A percentile compares a stretch with the other conserved stretches of the same genome.
phyloP scores from a whole-genome alignment of 371 early-diverging fungal species.

The Chytridium lagenaria region DNA sequence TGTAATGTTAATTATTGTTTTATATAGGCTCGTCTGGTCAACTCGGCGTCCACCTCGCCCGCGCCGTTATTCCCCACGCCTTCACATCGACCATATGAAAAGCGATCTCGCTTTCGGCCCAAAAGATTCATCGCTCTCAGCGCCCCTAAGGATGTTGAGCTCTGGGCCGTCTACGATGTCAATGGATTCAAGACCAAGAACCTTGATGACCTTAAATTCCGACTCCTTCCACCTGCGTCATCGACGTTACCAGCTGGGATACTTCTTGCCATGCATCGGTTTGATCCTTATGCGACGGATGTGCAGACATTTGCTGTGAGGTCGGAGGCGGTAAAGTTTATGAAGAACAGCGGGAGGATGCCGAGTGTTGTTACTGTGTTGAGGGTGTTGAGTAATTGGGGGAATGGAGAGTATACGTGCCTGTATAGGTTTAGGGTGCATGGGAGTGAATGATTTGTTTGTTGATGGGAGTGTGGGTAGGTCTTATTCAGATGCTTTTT shows the following conservation, averaged over 20 bases:
- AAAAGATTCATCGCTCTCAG: constrained; percentile 54
- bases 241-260: constrained; percentile 2
- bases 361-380: constrained; percentile 53
- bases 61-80: constrained; percentile 60
- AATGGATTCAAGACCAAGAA: constrained; percentile 5
- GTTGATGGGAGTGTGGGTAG: not conserved
- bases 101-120: constrained; percentile 49
- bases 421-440: constrained; percentile 82
- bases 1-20: constrained; percentile 31
- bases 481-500: too few relatives aligned
- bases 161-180: constrained; percentile 64
- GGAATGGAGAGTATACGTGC: constrained; percentile 75
- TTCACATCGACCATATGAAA: constrained; percentile 71
- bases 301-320: constrained; percentile 27
- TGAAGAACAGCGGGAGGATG: constrained; percentile 12
- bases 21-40: constrained; percentile 63
- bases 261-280: constrained; percentile 4
- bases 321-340: constrained; percentile 36
- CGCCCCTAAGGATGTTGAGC: constrained; percentile 69
- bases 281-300: constrained; percentile 23
- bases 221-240: constrained; percentile 11
- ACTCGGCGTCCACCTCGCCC: constrained; percentile 65
- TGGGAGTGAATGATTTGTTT: constrained; percentile 44
- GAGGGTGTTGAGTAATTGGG: constrained; percentile 74
- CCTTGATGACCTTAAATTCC: constrained; percentile 19